A percentile compares a stretch with the other conserved stretches of the same genome.
Evolutionary conservation across 78 protist genomes (phyloP).

Genomic region (Chrysochromulina parva): DNA sequence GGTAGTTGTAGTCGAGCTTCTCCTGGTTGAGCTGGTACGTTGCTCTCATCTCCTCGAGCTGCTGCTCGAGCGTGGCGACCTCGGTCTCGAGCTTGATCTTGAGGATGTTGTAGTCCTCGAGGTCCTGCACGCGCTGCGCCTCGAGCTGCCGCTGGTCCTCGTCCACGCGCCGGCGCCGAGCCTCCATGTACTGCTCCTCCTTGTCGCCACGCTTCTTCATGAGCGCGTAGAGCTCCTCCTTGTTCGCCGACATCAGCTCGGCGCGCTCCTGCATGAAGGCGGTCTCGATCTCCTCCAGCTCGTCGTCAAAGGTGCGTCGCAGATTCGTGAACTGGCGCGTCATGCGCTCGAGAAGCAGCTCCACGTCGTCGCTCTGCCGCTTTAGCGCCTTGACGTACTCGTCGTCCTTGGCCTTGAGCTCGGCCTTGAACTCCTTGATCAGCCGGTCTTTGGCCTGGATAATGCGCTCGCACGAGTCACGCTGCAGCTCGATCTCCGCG

Average conservation of each 20-base stretch:
- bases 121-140: conserved; percentile 42
- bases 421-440: conserved; percentile 50
- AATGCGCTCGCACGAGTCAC: conserved; percentile 34
- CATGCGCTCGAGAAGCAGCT: conserved; percentile 46
- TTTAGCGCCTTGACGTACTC: conserved; percentile 68
- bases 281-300: conserved; percentile 66
- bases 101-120: conserved; percentile 64
- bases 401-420: conserved; percentile 65
- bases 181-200: conserved; percentile 48
- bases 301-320: conserved; percentile 35
- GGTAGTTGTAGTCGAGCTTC: conserved; percentile 78
- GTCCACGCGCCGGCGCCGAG: conserved; percentile 39
- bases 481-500: conserved; percentile 32
- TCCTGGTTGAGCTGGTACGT: conserved; percentile 75
- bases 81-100: conserved; percentile 64
- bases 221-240: conserved; percentile 34
- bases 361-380: conserved; percentile 69
- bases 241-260: conserved; percentile 34
- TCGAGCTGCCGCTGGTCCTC: conserved; percentile 54
- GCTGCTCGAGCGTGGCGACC: conserved; percentile 67
- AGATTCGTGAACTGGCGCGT: conserved; percentile 4
- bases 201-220: conserved; percentile 36
- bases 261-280: conserved; percentile 63
- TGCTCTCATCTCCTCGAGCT: conserved; percentile 61
- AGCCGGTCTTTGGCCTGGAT: conserved; percentile 42